Base-by-base conservation (phyloP, 2,329 filamentous ascomycete species). In the Neofusicoccum umdonicola region DNA sequence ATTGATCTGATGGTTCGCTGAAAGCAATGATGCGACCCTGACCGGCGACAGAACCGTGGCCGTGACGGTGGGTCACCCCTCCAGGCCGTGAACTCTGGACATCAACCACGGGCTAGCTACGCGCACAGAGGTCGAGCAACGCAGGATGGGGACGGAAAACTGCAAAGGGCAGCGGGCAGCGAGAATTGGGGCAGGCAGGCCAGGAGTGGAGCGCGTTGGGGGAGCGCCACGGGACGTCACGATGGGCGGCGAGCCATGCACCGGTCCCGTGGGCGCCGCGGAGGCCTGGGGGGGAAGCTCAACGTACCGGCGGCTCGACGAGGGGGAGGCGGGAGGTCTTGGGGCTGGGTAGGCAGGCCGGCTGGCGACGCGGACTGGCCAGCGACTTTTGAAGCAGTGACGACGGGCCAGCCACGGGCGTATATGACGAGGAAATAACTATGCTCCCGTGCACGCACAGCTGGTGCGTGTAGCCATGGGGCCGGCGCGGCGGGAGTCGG, bases 361-460 rank as follows among this genome's bases (percentile, higher is more conserved):
- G 19, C 15, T 22, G 52, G 37, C 19, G 9, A 44, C 19, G 34
- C 37, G 52, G 62, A 64, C 22, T 35, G 45, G 54, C 27, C 27
- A 31, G 54, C 45, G 51, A 58, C 51, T 64, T 64, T 65, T 60
- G 63, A 65, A 52, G 52, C 44, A 39, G 62, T 35, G 54, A 60
- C 51, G 44, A 57, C 42, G 56, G 45, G 54, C 27, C 48, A 61
- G 63, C 63, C 63, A 65, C 54, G 56, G 63, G 63, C 42, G 50
- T 65, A 64, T 68, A 69, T 57, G 60, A 67, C 56, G 64, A 57
- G 45, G 42, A 66, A 64, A 66, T 68, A 68, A 68, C 65, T 65
- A 65, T 67, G 27, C 58, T 65, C 56, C 67, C 57, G 67, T 67
- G 66, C 68, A 67, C 70, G 67, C 70, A 71, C 70, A 69, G 66